Evolutionary conservation across 2,329 filamentous ascomycete genomes (phyloP).

Genomic region (Lanzia echinophila): DNA sequence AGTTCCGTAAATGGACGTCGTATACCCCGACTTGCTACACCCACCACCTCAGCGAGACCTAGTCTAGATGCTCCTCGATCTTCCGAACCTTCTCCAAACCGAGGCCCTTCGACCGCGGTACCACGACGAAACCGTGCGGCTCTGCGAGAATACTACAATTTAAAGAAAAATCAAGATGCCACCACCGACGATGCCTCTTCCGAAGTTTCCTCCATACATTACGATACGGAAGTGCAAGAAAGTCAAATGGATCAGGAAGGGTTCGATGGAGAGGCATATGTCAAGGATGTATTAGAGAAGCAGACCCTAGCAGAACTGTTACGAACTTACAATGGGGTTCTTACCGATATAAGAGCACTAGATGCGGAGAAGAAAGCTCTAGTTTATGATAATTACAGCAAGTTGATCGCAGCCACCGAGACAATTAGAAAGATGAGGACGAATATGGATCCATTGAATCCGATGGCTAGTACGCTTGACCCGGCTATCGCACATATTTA

Average conservation of each 20-base stretch:
- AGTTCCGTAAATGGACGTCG: constrained; percentile 50
- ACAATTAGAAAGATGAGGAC: constrained; percentile 86
- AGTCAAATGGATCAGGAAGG: constrained; percentile 66
- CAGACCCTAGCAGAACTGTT: constrained; percentile 63
- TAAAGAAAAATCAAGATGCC: constrained; percentile 42
- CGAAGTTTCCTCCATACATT: constrained; percentile 34
- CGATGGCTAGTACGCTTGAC: constrained; percentile 64
- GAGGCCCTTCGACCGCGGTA: constrained; percentile 28
- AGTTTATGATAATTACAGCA: constrained; percentile 98
- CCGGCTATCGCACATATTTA: constrained; percentile 72
- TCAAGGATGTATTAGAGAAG: constrained; percentile 53
- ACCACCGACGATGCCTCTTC: constrained; percentile 20
- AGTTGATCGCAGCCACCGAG: constrained; percentile 92
- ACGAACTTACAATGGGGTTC: constrained; percentile 60
- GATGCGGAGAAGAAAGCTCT: constrained; percentile 95
- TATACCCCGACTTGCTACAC: constrained; percentile 52
- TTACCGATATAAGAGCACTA: constrained; percentile 78
- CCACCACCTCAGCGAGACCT: constrained; percentile 68
- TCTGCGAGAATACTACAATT: constrained; percentile 90
- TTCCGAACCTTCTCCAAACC: constrained; percentile 48
- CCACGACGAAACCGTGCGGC: constrained; percentile 63
- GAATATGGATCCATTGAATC: constrained; percentile 73
- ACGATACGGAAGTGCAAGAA: constrained; percentile 47
- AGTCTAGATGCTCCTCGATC: constrained; percentile 63
- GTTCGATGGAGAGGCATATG: constrained; percentile 68